phyloP scores from a whole-genome alignment of 2,329 filamentous ascomycete species.

The Trichoderma afroharzianum region DNA sequence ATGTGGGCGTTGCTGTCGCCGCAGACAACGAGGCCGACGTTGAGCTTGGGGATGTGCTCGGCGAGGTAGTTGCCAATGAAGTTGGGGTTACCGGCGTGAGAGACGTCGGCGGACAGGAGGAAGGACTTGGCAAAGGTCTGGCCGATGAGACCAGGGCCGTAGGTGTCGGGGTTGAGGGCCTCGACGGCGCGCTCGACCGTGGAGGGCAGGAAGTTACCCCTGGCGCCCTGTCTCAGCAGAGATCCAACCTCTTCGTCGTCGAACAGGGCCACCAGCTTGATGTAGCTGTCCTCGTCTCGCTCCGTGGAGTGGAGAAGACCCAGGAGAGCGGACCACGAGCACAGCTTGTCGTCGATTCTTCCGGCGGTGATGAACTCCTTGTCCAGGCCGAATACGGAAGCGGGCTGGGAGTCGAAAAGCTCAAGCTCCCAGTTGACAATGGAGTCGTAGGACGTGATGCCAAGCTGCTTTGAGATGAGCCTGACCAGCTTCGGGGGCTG shows the following conservation, averaged over 20 bases:
- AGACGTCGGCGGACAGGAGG: conserved; percentile 88
- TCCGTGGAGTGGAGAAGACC: conserved; percentile 65
- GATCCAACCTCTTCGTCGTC: conserved; percentile 97
- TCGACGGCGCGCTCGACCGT: conserved; percentile 80
- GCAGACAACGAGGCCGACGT: conserved; percentile 77
- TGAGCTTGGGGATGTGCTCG: conserved; percentile 81
- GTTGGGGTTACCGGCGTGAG: conserved; percentile 91
- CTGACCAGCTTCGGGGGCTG: conserved; percentile 84
- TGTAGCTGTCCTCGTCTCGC: conserved; percentile 57
- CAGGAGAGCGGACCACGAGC: conserved; percentile 86
- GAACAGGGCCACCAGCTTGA: conserved; percentile 91
- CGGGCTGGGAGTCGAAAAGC: conserved; percentile 86
- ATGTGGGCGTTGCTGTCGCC: conserved; percentile 91
- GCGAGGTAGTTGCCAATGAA: conserved; percentile 80
- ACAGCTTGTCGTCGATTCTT: conserved; percentile 95
- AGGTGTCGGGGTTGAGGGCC: conserved; percentile 51
- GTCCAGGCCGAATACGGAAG: conserved; percentile 77
- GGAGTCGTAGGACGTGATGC: conserved; percentile 62
- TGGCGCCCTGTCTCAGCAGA: conserved; percentile 82
- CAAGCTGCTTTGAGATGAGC: conserved; percentile 75
- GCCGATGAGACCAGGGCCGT: conserved; percentile 61
- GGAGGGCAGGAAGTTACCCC: conserved; percentile 80
- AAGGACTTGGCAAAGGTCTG: conserved; percentile 90
- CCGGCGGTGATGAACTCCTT: conserved; percentile 94
- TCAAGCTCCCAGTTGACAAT: conserved; percentile 98